Base-by-base conservation (phyloP, 2,329 filamentous ascomycete species). In the Fonsecaea pugnacius region DNA sequence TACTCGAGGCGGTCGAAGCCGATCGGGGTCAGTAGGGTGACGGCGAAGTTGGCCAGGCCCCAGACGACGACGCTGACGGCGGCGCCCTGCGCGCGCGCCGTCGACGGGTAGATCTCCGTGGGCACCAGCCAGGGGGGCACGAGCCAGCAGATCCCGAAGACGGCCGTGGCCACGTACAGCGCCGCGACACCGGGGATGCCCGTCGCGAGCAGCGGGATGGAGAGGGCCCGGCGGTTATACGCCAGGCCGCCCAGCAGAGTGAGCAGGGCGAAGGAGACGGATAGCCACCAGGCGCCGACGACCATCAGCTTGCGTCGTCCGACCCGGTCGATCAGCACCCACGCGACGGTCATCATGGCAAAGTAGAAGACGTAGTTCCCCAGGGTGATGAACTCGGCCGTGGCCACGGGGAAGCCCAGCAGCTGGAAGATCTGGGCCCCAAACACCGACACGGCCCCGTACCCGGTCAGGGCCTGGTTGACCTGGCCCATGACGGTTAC, bases 371-470 rank as follows among this genome's bases (percentile, higher is more conserved):
- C 74, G 74, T 87, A 88, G 74, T 88, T 88, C 32, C 79, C 84
- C 52, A 86, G 79, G 0, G 85, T 87, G 14, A 87, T 74, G 65
- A 81, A 83, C 72, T 88, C 85, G 1, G 85, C 81, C 16, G 74
- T 75, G 3, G 74, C 75, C 38, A 82, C 79, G 18, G 74, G 72
- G 71, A 87, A 86, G 16, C 85, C 85, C 3, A 88, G 80, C 9
- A 88, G 81, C 67, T 85, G 81, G 72, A 88, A 88, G 59, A 88
- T 87, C 68, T 88, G 86, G 2, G 85, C 85, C 0, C 85, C 86
- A 63, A 88, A 88, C 2, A 88, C 85, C 18, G 82, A 85, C 2
- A 88, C 83, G 0, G 85, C 86, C 2, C 84, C 84, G 60, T 86
- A 86, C 8, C 83, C 83, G 0, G 83, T 85, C 57, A 85, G 73